Evolutionary conservation across 1,284 basidiomycete species (phyloP).

Genomic region (Naganishia albida): DNA sequence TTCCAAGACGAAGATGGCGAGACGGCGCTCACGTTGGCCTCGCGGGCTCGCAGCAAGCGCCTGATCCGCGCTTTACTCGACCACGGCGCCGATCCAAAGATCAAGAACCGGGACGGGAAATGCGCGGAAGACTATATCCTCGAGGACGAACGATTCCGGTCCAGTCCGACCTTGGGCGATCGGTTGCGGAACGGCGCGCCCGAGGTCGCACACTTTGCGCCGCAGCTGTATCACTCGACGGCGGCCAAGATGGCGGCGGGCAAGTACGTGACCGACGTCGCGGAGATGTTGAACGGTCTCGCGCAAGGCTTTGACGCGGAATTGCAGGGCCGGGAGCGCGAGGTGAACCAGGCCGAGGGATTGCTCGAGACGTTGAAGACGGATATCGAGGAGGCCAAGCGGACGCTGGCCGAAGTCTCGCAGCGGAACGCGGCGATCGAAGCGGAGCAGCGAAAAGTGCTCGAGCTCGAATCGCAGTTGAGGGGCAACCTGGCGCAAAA

Average conservation of each 20-base stretch:
- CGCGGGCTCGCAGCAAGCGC: constrained; percentile 92
- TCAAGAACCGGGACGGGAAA: constrained; percentile 93
- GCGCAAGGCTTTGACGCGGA: constrained; percentile 94
- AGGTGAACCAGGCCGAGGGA: constrained; percentile 85
- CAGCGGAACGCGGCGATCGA: constrained; percentile 68
- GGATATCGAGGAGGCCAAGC: constrained; percentile 86
- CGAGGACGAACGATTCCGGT: constrained; percentile 95
- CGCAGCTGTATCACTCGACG: constrained; percentile 79
- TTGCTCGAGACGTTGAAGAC: constrained; percentile 83
- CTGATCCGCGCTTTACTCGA: constrained; percentile 94
- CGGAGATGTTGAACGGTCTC: constrained; percentile 81
- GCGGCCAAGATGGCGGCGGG: constrained; percentile 86
- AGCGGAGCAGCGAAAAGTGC: constrained; percentile 64
- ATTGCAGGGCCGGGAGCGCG: constrained; percentile 85
- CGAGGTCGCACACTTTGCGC: constrained; percentile 45
- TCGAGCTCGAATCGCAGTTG: constrained; percentile 68
- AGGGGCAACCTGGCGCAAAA: constrained; percentile 73
- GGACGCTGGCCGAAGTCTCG: constrained; percentile 68
- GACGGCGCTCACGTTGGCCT: constrained; percentile 95
- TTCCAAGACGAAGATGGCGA: constrained; percentile 99
- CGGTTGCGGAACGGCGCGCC: constrained; percentile 27
- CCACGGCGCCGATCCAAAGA: constrained; percentile 94
- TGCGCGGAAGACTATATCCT: constrained; percentile 98
- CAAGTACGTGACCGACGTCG: constrained; percentile 78
- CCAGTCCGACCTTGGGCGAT: constrained; percentile 66